Percentiles rank a stretch among this genome's conserved stretches.
Evolutionary conservation across 805 yeast genomes (phyloP).

Genomic region (Metschnikowia reukaufii): DNA sequence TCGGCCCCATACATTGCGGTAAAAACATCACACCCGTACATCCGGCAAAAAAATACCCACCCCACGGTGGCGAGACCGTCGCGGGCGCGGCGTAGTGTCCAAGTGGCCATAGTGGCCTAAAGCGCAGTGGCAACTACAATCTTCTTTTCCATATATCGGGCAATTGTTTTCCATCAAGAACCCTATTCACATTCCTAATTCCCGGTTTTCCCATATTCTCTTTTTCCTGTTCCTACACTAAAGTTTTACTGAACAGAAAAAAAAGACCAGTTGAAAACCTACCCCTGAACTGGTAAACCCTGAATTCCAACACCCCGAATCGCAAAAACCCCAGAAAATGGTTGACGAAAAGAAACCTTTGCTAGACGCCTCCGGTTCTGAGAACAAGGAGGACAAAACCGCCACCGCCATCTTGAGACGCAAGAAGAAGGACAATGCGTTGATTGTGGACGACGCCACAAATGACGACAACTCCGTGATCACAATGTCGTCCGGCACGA

Average conservation of each 20-base stretch:
- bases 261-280: too few species aligned
- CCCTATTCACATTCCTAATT: neutral
- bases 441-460: constrained; percentile 94
- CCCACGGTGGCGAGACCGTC: neutral
- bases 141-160: neutral
- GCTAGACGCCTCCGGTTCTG: constrained; percentile 64
- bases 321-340: constrained; percentile 4
- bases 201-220: neutral
- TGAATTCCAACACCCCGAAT: too few species aligned
- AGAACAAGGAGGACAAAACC: constrained; percentile 60
- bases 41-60: neutral
- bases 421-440: constrained; percentile 96
- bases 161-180: constrained; percentile 1
- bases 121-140: constrained; percentile 1
- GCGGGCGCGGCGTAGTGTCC: neutral
- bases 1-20: neutral
- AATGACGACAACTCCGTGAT: constrained; percentile 97
- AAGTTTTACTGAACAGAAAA: too few species aligned
- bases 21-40: constrained; percentile 2
- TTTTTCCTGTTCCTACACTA: neutral
- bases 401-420: constrained; percentile 97
- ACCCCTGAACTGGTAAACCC: too few species aligned
- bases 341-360: constrained; percentile 37
- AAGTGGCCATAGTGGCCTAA: constrained; percentile 1
- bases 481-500: constrained; percentile 90